Evolutionary conservation across 2,329 filamentous ascomycete genomes (phyloP).

Genomic region (Fusarium denticulatum): DNA sequence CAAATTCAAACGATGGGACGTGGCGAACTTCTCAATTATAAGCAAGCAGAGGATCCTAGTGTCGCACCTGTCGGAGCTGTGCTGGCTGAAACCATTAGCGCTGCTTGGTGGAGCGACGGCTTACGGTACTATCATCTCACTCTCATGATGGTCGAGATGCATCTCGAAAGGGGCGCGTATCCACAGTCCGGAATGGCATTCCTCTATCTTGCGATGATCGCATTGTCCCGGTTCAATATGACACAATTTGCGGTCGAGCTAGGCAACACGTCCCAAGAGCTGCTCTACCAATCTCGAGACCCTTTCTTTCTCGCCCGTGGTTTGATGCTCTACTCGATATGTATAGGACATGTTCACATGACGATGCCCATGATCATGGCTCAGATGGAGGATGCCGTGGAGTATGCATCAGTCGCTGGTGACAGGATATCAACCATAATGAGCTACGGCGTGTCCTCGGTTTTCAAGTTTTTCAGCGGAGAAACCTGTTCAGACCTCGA

Average conservation of each 20-base stretch:
- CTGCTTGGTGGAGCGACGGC: slow-evolving; percentile 78
- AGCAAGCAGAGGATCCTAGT: slow-evolving; percentile 59
- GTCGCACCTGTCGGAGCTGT: slow-evolving; percentile 74
- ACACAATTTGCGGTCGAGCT: slow-evolving; percentile 73
- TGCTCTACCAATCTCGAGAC: slow-evolving; percentile 72
- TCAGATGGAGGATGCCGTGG: slow-evolving; percentile 72
- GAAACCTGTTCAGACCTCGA: slow-evolving; percentile 77
- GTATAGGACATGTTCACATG: slow-evolving; percentile 75
- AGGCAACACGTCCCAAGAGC: slow-evolving; percentile 68
- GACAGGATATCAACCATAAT: slow-evolving; percentile 78
- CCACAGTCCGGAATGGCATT: slow-evolving; percentile 76
- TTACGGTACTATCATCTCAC: slow-evolving; percentile 78
- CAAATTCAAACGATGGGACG: slow-evolving; percentile 68
- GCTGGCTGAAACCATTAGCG: slow-evolving; percentile 73
- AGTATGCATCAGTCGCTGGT: slow-evolving; percentile 72
- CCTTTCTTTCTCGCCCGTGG: slow-evolving; percentile 74
- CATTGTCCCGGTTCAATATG: slow-evolving; percentile 76
- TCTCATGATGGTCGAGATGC: slow-evolving; percentile 72
- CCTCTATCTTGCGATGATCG: slow-evolving; percentile 73
- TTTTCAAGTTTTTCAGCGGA: slow-evolving; percentile 74
- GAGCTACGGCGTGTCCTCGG: slow-evolving; percentile 73
- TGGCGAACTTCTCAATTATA: slow-evolving; percentile 55
- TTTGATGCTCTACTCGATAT: slow-evolving; percentile 74
- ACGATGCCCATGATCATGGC: slow-evolving; percentile 67
- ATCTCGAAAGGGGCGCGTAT: slow-evolving; percentile 71